Conservation (phyloP, 805 yeast genomes). For the Spencermartinsiella europaea region DNA sequence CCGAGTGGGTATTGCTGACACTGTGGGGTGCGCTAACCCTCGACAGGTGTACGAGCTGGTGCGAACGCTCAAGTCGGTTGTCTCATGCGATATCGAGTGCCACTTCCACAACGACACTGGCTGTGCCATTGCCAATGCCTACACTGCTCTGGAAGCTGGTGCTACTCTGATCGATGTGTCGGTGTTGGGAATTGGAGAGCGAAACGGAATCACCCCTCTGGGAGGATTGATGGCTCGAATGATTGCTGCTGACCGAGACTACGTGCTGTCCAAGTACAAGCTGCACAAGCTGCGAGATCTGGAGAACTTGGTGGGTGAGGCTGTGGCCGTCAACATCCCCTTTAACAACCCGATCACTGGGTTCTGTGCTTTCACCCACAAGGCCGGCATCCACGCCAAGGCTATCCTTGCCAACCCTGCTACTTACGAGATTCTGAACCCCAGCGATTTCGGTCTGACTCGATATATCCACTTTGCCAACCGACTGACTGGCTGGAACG, state of each 20-base stretch:
- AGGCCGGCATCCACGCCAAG: slow-evolving; percentile 99
- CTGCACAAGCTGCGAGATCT: slow-evolving; percentile 92
- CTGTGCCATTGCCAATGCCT: slow-evolving; percentile 97
- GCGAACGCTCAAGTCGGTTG: slow-evolving; percentile 87
- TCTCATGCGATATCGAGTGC: slow-evolving; percentile 94
- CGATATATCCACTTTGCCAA: slow-evolving; percentile 97
- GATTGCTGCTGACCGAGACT: slow-evolving; percentile 98
- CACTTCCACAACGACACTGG: slow-evolving; percentile 99
- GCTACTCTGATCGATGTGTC: slow-evolving; percentile 92
- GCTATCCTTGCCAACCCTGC: slow-evolving; percentile 98
- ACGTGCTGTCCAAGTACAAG: slow-evolving; percentile 90
- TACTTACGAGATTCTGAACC: slow-evolving; percentile 94
- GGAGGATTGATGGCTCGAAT: slow-evolving; percentile 99
- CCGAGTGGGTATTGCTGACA: slow-evolving; percentile 98
- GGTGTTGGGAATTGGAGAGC: slow-evolving; percentile 96
- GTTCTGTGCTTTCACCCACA: slow-evolving; percentile 98
- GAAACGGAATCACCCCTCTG: slow-evolving; percentile 96
- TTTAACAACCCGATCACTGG: slow-evolving; percentile 99
- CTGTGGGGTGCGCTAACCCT: slow-evolving; percentile 99
- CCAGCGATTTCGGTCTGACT: slow-evolving; percentile 90
- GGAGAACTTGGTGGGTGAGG: slow-evolving; percentile 94
- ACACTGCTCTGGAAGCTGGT: slow-evolving; percentile 97
- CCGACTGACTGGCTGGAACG: slow-evolving; percentile 98
- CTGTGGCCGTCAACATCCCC: slow-evolving; percentile 94
- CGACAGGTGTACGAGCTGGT: slow-evolving; percentile 97